Evolutionary conservation across 768 basidiomycete genomes (phyloP).

Genomic region (Tulasnella calospora): DNA sequence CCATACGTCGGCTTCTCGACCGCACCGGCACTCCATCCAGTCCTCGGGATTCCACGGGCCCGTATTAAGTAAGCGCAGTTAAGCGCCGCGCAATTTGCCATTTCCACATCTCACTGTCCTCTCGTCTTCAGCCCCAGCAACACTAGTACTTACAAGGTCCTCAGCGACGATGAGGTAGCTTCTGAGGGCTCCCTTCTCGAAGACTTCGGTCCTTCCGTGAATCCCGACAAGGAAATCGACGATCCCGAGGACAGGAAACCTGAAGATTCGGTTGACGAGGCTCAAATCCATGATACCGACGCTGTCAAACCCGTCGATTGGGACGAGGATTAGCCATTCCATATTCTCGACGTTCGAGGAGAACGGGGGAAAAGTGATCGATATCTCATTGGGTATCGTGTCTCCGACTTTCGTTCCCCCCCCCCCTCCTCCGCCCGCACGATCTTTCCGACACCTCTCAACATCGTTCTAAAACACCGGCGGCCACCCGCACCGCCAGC

Average conservation of each 20-base stretch:
- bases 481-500: no score
- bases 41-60: no score
- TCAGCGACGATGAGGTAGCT: conserved; percentile 79
- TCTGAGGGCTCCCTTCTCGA: conserved; percentile 81
- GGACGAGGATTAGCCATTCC: conserved; percentile 95
- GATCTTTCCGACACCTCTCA: no score
- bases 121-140: conserved; percentile 69
- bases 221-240: conserved; percentile 88
- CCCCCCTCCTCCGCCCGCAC: no score
- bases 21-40: no score
- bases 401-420: no score
- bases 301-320: conserved; percentile 94
- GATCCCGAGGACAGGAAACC: conserved; percentile 91
- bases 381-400: no score
- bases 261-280: conserved; percentile 83
- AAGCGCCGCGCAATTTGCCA: neutral
- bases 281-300: conserved; percentile 77
- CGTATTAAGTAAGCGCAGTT: no score
- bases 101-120: conserved; percentile 9
- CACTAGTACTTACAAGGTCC: conserved; percentile 87
- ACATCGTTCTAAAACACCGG: no score
- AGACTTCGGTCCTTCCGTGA: conserved; percentile 89
- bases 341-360: conserved; percentile 84
- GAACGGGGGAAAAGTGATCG: no score
- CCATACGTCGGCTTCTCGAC: no score